A percentile compares a stretch with the other conserved stretches of the same genome.
Evolutionary conservation across 1,284 basidiomycete species (phyloP).

Genomic region (Microbotryomycetes sp.): DNA sequence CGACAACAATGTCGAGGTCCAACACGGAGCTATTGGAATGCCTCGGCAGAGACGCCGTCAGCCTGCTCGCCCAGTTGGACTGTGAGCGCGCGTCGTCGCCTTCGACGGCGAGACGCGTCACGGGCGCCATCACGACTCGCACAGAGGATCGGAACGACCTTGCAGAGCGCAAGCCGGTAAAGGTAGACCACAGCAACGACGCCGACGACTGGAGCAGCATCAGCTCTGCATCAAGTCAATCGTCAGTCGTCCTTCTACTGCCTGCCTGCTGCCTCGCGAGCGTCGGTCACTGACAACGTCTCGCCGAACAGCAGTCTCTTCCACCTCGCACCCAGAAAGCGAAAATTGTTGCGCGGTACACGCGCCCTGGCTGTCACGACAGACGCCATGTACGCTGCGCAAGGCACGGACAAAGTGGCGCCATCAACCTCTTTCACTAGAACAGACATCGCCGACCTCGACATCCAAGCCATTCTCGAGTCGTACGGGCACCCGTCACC

Average conservation of each 20-base stretch:
- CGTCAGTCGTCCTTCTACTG: too few relatives aligned
- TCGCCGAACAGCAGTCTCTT: neutral
- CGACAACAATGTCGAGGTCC: neutral
- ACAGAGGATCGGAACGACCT: neutral
- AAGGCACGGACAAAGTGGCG: neutral
- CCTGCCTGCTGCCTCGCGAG: too few relatives aligned
- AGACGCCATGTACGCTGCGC: neutral
- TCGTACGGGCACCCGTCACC: conserved; percentile 4
- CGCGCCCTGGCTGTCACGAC: neutral
- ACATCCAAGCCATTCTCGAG: conserved; percentile 24
- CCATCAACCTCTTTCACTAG: conserved; percentile 5
- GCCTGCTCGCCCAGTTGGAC: neutral
- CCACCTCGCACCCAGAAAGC: neutral
- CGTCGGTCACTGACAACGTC: too few relatives aligned
- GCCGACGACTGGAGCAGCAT: too few relatives aligned
- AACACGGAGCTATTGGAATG: neutral
- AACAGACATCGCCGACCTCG: conserved; percentile 21
- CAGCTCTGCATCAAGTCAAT: too few relatives aligned
- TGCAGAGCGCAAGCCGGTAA: too few relatives aligned
- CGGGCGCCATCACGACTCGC: neutral
- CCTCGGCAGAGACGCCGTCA: neutral
- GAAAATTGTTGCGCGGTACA: neutral
- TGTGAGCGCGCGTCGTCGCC: neutral
- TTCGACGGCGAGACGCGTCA: neutral
- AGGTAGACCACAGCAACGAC: too few relatives aligned